These are phyloP conservation scores for Populus trichocarpa DNA, from an alignment of 441 rosid genomes.

Conservation along the genomic window DNA sequence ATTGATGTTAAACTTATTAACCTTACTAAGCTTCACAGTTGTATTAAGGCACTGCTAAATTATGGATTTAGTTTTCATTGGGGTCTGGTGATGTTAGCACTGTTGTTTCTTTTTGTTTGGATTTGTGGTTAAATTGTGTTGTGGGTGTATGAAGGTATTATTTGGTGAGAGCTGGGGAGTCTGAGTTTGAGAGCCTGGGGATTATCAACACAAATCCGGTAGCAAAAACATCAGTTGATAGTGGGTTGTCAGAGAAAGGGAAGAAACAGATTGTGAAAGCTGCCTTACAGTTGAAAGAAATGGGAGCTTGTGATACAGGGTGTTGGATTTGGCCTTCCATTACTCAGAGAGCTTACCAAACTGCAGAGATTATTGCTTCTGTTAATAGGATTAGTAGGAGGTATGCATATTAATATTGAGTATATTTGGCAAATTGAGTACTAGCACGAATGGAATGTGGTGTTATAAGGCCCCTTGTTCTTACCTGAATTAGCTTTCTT, in stretches of 20 bases:
- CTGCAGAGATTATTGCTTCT: conserved; percentile 83
- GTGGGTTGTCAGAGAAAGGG: conserved; percentile 75
- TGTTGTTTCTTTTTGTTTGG: neutral
- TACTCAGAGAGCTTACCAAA: conserved; percentile 92
- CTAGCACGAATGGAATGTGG: neutral
- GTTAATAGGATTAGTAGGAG: conserved; percentile 73
- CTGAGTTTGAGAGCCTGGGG: conserved; percentile 72
- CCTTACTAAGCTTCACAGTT: neutral
- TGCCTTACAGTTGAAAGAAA: conserved; percentile 61
- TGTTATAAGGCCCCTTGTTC: neutral
- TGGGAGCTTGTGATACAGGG: conserved; percentile 71
- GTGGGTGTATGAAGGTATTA: conserved; percentile 48
- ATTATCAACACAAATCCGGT: conserved; percentile 88
- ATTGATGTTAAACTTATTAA: neutral
- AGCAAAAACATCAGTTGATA: conserved; percentile 82
- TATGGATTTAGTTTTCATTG: neutral
- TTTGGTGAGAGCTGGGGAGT: conserved; percentile 90
- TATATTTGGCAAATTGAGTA: neutral
- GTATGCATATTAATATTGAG: conserved; percentile 21
- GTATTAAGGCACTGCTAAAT: neutral
- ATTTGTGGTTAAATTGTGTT: conserved; percentile 1
- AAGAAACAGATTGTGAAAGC: conserved; percentile 71
- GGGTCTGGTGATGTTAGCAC: neutral
- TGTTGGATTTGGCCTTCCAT: conserved; percentile 99
- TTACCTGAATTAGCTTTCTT: neutral